Conservation (phyloP, 2,329 filamentous ascomycete species). For the Penicillium janthinellum region DNA sequence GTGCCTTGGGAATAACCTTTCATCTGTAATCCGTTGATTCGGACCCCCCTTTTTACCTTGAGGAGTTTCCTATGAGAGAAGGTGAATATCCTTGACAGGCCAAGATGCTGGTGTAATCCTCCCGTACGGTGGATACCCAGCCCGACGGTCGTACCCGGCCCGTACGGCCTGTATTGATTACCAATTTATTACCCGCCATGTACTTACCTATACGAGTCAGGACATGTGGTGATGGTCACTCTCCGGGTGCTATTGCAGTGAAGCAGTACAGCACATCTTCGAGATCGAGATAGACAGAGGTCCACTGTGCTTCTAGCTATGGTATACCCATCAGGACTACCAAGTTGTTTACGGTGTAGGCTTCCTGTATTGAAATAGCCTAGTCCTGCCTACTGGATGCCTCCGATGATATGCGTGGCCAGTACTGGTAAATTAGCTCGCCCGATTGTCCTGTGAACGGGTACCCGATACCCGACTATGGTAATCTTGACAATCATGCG, state of each 20-base stretch:
- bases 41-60: background rate
- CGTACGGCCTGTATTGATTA: background rate
- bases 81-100: constrained; percentile 14
- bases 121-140: constrained; percentile 11
- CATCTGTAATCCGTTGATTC: background rate
- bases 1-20: background rate
- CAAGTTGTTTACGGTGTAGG: background rate
- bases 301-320: background rate
- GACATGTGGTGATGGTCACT: background rate
- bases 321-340: background rate
- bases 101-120: constrained; percentile 11
- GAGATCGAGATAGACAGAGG: background rate
- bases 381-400: background rate
- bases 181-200: background rate
- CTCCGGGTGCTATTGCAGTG: background rate
- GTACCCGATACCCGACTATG: background rate
- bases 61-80: background rate
- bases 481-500: background rate
- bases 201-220: background rate
- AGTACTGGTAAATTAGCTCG: background rate
- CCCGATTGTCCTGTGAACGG: background rate
- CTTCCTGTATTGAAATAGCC: background rate
- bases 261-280: background rate
- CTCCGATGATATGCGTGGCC: background rate
- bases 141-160: background rate